Base-by-base conservation (phyloP, 2,329 filamentous ascomycete species). In the Daldinia sp. region DNA sequence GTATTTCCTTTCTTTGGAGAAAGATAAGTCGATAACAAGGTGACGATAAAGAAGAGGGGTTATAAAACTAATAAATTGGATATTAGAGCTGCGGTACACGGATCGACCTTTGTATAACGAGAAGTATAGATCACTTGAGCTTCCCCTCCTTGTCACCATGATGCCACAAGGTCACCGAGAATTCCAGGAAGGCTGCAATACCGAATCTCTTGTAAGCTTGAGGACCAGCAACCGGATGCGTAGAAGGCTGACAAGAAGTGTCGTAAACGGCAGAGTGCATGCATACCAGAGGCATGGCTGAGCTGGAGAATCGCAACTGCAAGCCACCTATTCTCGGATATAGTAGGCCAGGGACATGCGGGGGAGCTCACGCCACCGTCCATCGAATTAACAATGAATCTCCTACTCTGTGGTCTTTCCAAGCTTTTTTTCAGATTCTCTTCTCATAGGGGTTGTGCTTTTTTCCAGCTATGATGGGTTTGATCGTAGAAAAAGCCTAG, bases 341-440 rank as follows among this genome's bases (percentile, higher is more conserved):
- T 51, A 30, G 47, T 45, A 52, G 57, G 49, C 45, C 19, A 51
- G 51, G 37, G 47, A 45, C 27, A 58, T 67, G 65, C 59, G 62
- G 62, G 62, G 55, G 43, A 59, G 61, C 49, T 61, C 61, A 53
- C 57, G 39, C 57, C 48, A 61, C 56, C 50, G 29, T 19, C 39
- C 21, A 17, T 63, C 65, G 35, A 65, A 63, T 68, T 48, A 61
- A 41, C 6, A 17, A 37, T 39, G 25, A 4, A 57, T 49, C 23
- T 41, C 49, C 48, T 23, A 56, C 55, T 56, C 62, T 56, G 61
- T 43, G 9, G 39, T 60, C 37, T 54, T 35, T 27, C 51, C 55
- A n/a, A 61, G 60, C 43, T 52, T 51, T 29, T 15, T 15, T n/a
- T 32, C 10, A 10, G 13, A 21, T 59, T 13, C 5, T 21, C 15